Evolutionary conservation across 2,329 filamentous ascomycete species (phyloP).

Genomic region (Septoria linicola): DNA sequence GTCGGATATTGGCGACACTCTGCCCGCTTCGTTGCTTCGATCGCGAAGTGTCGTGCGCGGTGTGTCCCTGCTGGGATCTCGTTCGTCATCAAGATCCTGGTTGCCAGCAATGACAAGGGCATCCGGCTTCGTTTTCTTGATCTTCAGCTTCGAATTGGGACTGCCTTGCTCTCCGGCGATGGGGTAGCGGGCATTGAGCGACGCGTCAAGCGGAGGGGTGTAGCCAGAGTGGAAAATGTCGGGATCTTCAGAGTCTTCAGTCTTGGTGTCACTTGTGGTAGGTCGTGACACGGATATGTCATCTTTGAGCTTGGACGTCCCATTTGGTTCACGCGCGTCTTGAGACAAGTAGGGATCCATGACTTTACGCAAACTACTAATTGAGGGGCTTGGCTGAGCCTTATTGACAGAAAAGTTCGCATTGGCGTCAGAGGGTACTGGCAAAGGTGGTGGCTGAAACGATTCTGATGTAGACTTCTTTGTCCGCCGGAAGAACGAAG

Average conservation of each 20-base stretch:
- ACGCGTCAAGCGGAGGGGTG: conserved; percentile 68
- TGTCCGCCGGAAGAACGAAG: conserved; percentile 87
- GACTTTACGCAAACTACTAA: conserved; percentile 77
- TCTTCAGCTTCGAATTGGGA: conserved; percentile 44
- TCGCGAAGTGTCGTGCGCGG: conserved; percentile 28
- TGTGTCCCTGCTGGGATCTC: conserved; percentile 42
- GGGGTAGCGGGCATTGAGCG: conserved; percentile 53
- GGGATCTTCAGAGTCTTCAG: conserved; percentile 41
- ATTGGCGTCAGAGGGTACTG: conserved; percentile 36
- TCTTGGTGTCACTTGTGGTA: conserved; percentile 28
- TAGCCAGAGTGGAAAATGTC: conserved; percentile 74
- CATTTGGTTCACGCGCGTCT: conserved; percentile 20
- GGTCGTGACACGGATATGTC: conserved; percentile 30
- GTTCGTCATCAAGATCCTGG: conserved; percentile 56
- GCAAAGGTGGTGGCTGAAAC: conserved; percentile 60
- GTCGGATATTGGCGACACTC: conserved; percentile 32
- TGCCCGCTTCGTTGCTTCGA: conserved; percentile 19
- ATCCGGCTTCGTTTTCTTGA: conserved; percentile 35
- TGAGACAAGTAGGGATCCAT: conserved; percentile 77
- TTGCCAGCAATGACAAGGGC: conserved; percentile 25
- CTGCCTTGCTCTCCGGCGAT: conserved; percentile 32
- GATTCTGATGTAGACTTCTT: conserved; percentile 82
- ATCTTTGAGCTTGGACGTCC: conserved; percentile 14
- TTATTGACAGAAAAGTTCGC: conserved; percentile 52
- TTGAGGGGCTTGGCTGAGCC: conserved; percentile 50